A percentile compares a stretch with the other conserved stretches of the same genome.
Conservation (phyloP, 2,329 filamentous ascomycete species). For the Cordyceps militaris region DNA sequence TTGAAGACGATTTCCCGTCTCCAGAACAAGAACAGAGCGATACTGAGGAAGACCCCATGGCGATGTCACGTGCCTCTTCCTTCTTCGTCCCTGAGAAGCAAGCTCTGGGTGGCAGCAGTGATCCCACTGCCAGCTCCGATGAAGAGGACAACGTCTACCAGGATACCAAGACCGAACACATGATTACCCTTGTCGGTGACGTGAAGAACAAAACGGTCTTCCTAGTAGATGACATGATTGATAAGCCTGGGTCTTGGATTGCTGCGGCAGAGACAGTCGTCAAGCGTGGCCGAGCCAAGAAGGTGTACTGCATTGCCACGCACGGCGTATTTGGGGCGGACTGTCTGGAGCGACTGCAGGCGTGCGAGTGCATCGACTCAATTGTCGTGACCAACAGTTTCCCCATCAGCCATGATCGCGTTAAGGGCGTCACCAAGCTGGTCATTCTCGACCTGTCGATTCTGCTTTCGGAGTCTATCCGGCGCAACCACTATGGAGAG, state of each 20-base stretch:
- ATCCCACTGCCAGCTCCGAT: constrained; percentile 75
- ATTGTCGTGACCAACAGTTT: constrained; percentile 98
- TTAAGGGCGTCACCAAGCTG: constrained; percentile 69
- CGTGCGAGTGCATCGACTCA: constrained; percentile 85
- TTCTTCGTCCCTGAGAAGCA: constrained; percentile 65
- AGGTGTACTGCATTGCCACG: constrained; percentile 95
- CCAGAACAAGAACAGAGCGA: constrained; percentile 63
- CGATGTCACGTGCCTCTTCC: constrained; percentile 69
- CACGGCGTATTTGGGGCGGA: constrained; percentile 92
- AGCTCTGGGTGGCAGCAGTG: constrained; percentile 72
- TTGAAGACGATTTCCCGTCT: constrained; percentile 87
- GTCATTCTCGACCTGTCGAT: constrained; percentile 84
- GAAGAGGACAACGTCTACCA: constrained; percentile 89
- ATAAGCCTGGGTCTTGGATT: constrained; percentile 95
- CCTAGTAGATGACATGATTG: constrained; percentile 98
- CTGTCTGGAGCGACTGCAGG: constrained; percentile 81
- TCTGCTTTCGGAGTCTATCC: constrained; percentile 83
- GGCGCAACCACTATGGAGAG: constrained; percentile 94
- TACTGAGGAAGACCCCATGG: constrained; percentile 74
- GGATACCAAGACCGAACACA: constrained; percentile 77
- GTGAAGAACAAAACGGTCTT: constrained; percentile 84
- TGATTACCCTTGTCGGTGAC: constrained; percentile 95
- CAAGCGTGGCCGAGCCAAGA: constrained; percentile 83
- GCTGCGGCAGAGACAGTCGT: constrained; percentile 94
- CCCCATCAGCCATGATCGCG: constrained; percentile 72